Conservation (phyloP, 169 alveolate species). For the Babesia ovis region DNA sequence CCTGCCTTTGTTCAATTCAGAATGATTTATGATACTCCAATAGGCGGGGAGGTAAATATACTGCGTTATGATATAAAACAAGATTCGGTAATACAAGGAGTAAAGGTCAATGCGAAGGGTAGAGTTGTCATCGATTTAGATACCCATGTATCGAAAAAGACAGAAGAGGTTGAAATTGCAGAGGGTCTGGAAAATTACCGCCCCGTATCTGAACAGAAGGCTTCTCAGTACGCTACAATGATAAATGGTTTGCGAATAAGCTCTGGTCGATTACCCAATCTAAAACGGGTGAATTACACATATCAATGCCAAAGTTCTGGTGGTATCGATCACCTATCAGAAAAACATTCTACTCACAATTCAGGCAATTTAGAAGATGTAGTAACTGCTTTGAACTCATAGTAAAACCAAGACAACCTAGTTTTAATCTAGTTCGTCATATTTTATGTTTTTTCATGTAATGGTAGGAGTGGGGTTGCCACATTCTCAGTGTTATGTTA, state of each 20-base stretch:
- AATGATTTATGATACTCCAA: conserved; percentile 54
- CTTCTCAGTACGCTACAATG: conserved; percentile 1
- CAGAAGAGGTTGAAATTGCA: not conserved
- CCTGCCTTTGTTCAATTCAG: conserved; percentile 41
- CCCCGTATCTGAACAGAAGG: conserved; percentile 27
- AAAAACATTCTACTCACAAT: conserved; percentile 11
- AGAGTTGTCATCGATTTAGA: conserved; percentile 55
- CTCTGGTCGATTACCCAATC: conserved; percentile 18
- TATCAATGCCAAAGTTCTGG: conserved; percentile 69
- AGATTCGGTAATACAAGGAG: conserved; percentile 41
- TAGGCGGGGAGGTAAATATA: conserved; percentile 45
- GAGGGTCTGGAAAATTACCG: conserved; percentile 46
- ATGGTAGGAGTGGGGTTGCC: too few relatives aligned
- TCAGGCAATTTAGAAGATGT: conserved; percentile 13
- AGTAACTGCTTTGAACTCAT: conserved; percentile 41
- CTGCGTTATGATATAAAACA: conserved; percentile 42
- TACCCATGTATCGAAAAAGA: conserved; percentile 3
- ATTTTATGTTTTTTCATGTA: too few relatives aligned
- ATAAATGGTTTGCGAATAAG: conserved; percentile 6
- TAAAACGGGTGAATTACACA: conserved; percentile 55
- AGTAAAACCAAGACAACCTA: too few relatives aligned
- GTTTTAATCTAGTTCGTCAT: too few relatives aligned
- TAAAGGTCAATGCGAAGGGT: conserved; percentile 58
- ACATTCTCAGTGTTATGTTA: too few relatives aligned
- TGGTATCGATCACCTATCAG: not conserved